phyloP scores from a whole-genome alignment of 495 filamentous ascomycete species.

The Bryoglossum gracile region DNA sequence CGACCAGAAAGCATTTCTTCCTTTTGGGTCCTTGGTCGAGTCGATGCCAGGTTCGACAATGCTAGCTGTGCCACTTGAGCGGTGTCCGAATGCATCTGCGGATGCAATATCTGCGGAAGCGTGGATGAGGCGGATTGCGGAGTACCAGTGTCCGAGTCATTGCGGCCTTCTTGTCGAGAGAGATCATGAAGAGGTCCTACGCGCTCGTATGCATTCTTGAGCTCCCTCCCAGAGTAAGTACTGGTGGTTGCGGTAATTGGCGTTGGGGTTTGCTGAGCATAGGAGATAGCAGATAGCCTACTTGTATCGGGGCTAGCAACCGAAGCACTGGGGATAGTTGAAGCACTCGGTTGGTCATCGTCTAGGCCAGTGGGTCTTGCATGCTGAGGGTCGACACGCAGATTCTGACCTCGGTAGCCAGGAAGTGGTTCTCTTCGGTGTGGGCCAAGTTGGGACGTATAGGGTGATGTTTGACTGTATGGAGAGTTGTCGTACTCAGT shows the following conservation, averaged over 20 bases:
- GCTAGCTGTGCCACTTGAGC: constrained; percentile 55
- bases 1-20: constrained; percentile 91
- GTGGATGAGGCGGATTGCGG: constrained; percentile 25
- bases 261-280: constrained; percentile 35
- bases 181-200: constrained; percentile 49
- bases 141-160: constrained; percentile 21
- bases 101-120: constrained; percentile 36
- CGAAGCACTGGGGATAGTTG: constrained; percentile 43
- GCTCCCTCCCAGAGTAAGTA: constrained; percentile 38
- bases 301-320: constrained; percentile 44
- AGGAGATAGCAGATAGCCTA: constrained; percentile 46
- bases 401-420: constrained; percentile 45
- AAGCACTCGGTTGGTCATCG: constrained; percentile 41
- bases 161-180: constrained; percentile 39
- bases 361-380: constrained; percentile 35
- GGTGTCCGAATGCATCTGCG: constrained; percentile 38
- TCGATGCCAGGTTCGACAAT: constrained; percentile 41
- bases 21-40: constrained; percentile 60
- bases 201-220: constrained; percentile 45
- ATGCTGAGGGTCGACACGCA: constrained; percentile 50
- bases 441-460: constrained; percentile 23
- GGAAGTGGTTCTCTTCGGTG: constrained; percentile 42
- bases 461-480: constrained; percentile 35
- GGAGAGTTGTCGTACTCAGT: constrained; percentile 58
- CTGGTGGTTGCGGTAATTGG: constrained; percentile 42